Base-by-base conservation (phyloP, 2,329 filamentous ascomycete genomes). In the Exophiala xenobiotica region DNA sequence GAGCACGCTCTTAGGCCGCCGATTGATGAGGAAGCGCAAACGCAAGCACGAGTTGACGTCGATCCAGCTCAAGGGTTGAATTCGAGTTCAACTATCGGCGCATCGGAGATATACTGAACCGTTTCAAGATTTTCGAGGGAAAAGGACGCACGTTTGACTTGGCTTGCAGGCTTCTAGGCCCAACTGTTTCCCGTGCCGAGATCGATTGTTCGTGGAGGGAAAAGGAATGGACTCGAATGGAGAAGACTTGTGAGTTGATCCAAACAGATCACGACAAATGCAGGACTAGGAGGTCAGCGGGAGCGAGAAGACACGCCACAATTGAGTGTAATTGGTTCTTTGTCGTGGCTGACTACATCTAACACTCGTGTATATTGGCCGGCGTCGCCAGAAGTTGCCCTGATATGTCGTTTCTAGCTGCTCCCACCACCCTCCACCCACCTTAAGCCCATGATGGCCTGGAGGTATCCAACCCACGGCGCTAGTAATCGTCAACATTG, bases 101-200 rank as follows among this genome's bases (percentile, higher is more conserved):
- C 20, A 8, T 53, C 45, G 50, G 50, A 33, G 31, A 35, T 9
- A 45, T 29, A 27, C 37, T 39, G 26, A 24, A 19, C 50, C 50
- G 50, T 49, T 53, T 49, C 45, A 48, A 35, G 19, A 41, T 33
- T 38, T 37, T 23, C 20, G 11, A 42, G 19, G 40, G 8, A 3
- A 42, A 40, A 44, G n/a, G n/a, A n/a, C n/a, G 29, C 20, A 42
- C 26, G 48, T 39, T 38, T 45, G 46, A 48, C 33, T 48, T 40
- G 37, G 33, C 46, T 27, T 35, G n/a, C 6, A 35, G 12, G 18
- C 18, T 4, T 16, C 31, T 12, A 35, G 12, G 6, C 12, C 31
- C n/a, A n/a, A n/a, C n/a, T n/a, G n/a, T n/a, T n/a, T n/a, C n/a
- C n/a, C 26, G 26, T 27, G 26, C 12, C 26, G 12, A 7, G 26